Evolutionary conservation across 176 grass and related monocot genomes (phyloP), one percentile per base, ranked within the genome.

Genomic region (Dactylis glomerata): DNA sequence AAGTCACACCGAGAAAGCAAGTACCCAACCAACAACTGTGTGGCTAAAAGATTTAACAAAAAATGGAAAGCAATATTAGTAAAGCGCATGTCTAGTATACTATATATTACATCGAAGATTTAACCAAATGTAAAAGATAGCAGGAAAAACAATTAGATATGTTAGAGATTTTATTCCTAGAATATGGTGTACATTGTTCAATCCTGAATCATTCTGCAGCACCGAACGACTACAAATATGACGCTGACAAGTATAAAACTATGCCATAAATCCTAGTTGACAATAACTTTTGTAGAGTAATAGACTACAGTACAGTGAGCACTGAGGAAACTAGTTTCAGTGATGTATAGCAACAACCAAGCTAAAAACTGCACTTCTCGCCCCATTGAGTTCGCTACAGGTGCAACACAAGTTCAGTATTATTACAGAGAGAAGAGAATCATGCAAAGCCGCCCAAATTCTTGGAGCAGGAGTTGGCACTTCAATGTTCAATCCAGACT

Each of bases 11-110:
- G 1, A 90, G 88, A 74, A 86, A 86, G 55, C 80, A 86, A 67
- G 74, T 90, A 83, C 88, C 88, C 83, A 90, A 63, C 88, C 84
- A 90, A 74, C 84, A 16, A 79, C 84, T 83, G 36, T 83, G 83
- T 49, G 44, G 24, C 88, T 86, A 75, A 46, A 46, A 40, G n/a
- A 78, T 45, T 67, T 86, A 30, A 20, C 55, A 79, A 73, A 55
- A 22, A 69, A 63, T 55, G 68, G 62, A 22, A 8, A 8, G 66
- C 23, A n/a, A 57, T 65, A 73, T 82, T 47, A 77, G 32, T n/a
- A 77, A 71, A 85, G 10, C 23, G 10, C 23, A 5, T 54, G n/a
- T 75, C 15, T 62, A 28, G 44, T 36, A 44, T 26, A 65, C 62
- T 56, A 73, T 78, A 42, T 22, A 55, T 64, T 16, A 37, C 16